Percentiles rank a stretch among this genome's conserved stretches.
phyloP scores from a whole-genome alignment of 2,329 filamentous ascomycete species.

The Dactylella cylindrospora region DNA sequence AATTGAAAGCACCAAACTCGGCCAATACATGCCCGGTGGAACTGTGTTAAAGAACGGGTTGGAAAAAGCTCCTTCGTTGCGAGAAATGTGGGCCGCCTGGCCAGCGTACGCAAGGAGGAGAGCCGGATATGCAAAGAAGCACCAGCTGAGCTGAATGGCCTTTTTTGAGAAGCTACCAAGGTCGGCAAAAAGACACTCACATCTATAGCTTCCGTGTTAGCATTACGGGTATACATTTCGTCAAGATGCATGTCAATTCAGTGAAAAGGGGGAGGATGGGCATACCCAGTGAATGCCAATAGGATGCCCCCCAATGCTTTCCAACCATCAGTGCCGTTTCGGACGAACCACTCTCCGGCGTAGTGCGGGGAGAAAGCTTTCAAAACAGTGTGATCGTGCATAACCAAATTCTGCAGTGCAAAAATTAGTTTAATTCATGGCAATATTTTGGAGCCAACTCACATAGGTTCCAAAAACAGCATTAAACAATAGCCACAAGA shows the following conservation, averaged over 20 bases:
- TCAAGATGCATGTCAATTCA: no score
- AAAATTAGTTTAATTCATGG: background rate
- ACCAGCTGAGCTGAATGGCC: conserved; percentile 73
- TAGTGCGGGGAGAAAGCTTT: conserved; percentile 63
- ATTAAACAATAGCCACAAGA: conserved; percentile 69
- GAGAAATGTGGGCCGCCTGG: conserved; percentile 71
- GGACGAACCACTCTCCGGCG: conserved; percentile 63
- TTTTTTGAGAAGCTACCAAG: conserved; percentile 69
- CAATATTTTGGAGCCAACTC: conserved; percentile 14
- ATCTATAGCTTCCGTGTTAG: no score
- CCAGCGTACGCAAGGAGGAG: conserved; percentile 68
- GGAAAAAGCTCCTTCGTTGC: conserved; percentile 62
- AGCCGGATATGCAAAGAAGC: conserved; percentile 68
- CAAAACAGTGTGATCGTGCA: conserved; percentile 59
- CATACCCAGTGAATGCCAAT: conserved; percentile 66
- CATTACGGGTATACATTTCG: no score
- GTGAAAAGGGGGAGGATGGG: no score
- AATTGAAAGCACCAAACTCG: conserved; percentile 67
- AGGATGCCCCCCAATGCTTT: conserved; percentile 69
- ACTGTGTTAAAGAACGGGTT: conserved; percentile 75
- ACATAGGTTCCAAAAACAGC: conserved; percentile 64
- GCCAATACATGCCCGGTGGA: conserved; percentile 68
- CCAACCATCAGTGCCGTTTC: conserved; percentile 65
- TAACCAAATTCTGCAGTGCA: conserved; percentile 55
- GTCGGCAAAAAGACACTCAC: conserved; percentile 70